These are phyloP conservation scores for Diplodia scrobiculata DNA, from an alignment of 2,329 filamentous ascomycete genomes.

Conservation along the genomic window DNA sequence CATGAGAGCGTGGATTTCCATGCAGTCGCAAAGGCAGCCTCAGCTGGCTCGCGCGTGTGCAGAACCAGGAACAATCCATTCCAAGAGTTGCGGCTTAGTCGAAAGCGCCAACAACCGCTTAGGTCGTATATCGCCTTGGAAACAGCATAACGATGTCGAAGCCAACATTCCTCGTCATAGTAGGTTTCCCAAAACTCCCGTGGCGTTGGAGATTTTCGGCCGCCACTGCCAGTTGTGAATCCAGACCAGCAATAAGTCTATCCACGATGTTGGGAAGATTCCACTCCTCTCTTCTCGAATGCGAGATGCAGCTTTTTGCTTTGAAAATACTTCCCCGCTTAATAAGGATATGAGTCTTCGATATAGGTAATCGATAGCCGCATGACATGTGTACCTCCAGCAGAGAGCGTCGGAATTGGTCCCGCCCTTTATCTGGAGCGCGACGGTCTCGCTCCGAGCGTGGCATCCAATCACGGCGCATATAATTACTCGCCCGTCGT, in stretches of 20 bases:
- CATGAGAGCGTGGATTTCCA: neutral
- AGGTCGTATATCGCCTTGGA: neutral
- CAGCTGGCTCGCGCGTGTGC: neutral
- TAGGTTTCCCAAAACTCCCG: neutral
- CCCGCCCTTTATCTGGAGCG: neutral
- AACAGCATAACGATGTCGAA: neutral
- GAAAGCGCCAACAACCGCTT: neutral
- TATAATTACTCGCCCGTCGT: slow-evolving; percentile 2
- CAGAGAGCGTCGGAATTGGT: neutral
- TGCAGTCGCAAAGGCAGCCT: neutral
- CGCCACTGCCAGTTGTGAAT: neutral
- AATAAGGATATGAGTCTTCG: neutral
- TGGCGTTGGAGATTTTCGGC: neutral
- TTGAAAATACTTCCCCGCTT: neutral
- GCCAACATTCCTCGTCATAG: neutral
- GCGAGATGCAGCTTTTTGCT: neutral
- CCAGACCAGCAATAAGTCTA: neutral
- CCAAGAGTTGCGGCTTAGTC: neutral
- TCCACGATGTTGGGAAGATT: neutral
- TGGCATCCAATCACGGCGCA: neutral
- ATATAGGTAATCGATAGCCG: neutral
- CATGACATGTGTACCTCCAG: neutral
- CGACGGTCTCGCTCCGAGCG: neutral
- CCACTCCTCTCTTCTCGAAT: neutral
- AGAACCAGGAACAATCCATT: neutral